phyloP scores from a whole-genome alignment of 1,284 basidiomycete species.

The Apiotrichum veenhuisii region DNA sequence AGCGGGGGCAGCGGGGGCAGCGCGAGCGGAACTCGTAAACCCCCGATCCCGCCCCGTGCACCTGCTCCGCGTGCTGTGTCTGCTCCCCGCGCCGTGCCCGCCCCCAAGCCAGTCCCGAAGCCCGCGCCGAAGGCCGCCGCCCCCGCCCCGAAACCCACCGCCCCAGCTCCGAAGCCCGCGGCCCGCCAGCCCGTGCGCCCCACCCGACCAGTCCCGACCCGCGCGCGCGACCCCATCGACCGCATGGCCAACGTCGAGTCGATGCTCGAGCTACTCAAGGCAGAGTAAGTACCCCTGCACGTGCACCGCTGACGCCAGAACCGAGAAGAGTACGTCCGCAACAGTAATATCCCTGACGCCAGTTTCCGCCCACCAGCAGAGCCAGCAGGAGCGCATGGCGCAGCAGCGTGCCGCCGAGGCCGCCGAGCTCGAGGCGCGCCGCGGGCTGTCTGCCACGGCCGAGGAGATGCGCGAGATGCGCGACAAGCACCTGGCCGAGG shows the following conservation, averaged over 20 bases:
- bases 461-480: constrained; percentile 42
- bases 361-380: constrained; percentile 35
- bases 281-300: constrained; percentile 24
- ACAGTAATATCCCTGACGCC: background rate
- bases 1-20: background rate
- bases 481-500: constrained; percentile 36
- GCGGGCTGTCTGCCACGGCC: constrained; percentile 38
- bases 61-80: constrained; percentile 4
- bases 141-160: background rate
- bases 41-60: constrained; percentile 12
- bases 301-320: constrained; percentile 2
- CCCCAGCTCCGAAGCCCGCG: background rate
- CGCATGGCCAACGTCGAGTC: constrained; percentile 40
- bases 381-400: constrained; percentile 19
- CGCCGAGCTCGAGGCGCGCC: constrained; percentile 37
- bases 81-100: constrained; percentile 4
- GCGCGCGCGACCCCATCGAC: constrained; percentile 3
- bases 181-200: background rate
- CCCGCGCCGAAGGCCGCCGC: constrained; percentile 3
- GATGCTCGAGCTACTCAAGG: constrained; percentile 35
- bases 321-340: constrained; percentile 23
- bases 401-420: background rate
- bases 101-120: background rate
- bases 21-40: background rate
- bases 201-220: background rate